Evolutionary conservation across 805 yeast genomes (phyloP).

Genomic region (Teunomyces gatunensis): DNA sequence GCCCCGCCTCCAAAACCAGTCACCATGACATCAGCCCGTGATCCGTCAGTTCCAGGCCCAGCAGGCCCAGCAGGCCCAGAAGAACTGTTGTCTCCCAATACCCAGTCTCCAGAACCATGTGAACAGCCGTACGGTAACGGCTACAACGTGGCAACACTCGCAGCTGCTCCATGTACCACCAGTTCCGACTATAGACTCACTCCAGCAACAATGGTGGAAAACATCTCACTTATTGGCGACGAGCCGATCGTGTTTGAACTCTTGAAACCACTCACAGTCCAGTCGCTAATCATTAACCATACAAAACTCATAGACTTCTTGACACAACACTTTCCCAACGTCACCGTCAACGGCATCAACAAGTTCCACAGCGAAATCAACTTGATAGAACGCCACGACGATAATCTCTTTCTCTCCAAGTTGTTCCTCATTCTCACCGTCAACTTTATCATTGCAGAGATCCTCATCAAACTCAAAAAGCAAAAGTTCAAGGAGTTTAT

Average conservation of each 20-base stretch:
- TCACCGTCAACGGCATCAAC: conserved; percentile 1
- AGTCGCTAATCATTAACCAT: conserved; percentile 21
- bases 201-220: conserved; percentile 22
- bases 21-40: too few species aligned
- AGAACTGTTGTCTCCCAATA: not conserved
- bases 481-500: conserved; percentile 21
- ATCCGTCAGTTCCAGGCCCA: not conserved
- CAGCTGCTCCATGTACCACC: not conserved
- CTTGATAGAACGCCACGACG: conserved; percentile 21
- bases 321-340: conserved; percentile 11
- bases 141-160: not conserved
- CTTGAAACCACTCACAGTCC: conserved; percentile 28
- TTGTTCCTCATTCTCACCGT: conserved; percentile 25
- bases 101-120: not conserved
- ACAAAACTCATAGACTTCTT: conserved; percentile 23
- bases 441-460: conserved; percentile 27
- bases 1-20: too few species aligned
- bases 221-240: conserved; percentile 20
- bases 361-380: conserved; percentile 12
- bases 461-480: conserved; percentile 27
- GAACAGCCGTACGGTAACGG: too few species aligned
- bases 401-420: conserved; percentile 26
- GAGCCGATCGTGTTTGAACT: conserved; percentile 27
- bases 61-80: too few species aligned
- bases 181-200: conserved; percentile 12